Base-by-base conservation (phyloP, 768 basidiomycete genomes). In the Solioccasus polychromus region DNA sequence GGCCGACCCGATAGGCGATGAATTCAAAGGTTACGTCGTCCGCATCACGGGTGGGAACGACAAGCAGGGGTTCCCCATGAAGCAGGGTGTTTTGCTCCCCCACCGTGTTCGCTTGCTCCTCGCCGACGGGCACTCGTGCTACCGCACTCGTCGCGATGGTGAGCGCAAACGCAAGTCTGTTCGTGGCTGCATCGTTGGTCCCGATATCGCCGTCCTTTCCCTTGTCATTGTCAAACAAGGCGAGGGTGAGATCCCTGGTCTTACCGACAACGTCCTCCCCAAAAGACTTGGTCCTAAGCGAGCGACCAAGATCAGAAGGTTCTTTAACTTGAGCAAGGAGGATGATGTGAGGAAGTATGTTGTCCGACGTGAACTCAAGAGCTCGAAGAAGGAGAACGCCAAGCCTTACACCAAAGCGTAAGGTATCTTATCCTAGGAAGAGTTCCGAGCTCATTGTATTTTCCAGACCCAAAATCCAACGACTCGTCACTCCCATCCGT, bases 101-200 rank as follows among this genome's bases (percentile, higher is more conserved):
- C 67, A 91, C 75, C 93, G 95, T 80, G 91, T 94, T 59, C 77
- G 82, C 51, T 88, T 99, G 55, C 89, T 98, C 62, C 88, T 99
- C 66, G 61, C 89, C 52, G 90, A 95, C 69, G 93, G 93, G 41
- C 95, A 98, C 83, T 95, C 94, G 25, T 98, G 95, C 82, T 97
- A 90, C 81, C 92, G 95, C 60, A 69, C 77, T 55, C 89, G 93
- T 64, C 89, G 93, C 69, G 71, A 77, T 39, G 95, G 95, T 64
- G 94, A 99, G 75, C 90, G 95, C 73, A 93, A 90, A 79, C 89
- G 95, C 79, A 98, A 98, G 75, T 96, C 94, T 61, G 91, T 99
- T 51, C 89, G 95, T 52, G 95, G 95, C 26, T 96, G 93, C 79
- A 97, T 98, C 71, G 90, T 97, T 66, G 92, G 89, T 55, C 80